These are phyloP conservation scores for Cryptococcus sp. DNA, from an alignment of 1,284 basidiomycete genomes.

Conservation along the genomic window DNA sequence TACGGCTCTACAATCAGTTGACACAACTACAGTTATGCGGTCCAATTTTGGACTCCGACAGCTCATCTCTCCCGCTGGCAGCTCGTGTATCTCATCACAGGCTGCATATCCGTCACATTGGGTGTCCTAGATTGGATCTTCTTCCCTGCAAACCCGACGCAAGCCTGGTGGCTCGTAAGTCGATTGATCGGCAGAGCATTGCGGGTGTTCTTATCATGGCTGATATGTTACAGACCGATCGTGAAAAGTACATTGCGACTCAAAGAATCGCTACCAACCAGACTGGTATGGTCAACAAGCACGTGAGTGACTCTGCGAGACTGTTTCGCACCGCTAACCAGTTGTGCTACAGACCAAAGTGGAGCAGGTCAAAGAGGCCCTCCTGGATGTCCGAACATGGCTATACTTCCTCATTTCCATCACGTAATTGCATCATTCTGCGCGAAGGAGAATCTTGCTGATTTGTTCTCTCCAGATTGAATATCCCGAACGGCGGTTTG, in stretches of 20 bases:
- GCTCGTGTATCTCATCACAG: conserved; percentile 17
- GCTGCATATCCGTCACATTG: not conserved
- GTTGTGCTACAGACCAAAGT: conserved; percentile 25
- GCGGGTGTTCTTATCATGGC: not conserved
- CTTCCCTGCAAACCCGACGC: not conserved
- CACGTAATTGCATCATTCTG: conserved; percentile 8
- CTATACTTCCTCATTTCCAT: conserved; percentile 32
- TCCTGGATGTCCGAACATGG: conserved; percentile 32
- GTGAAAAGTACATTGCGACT: not conserved
- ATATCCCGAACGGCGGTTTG: conserved; percentile 33
- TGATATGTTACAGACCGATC: not conserved
- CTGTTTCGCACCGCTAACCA: not conserved
- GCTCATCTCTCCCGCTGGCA: conserved; percentile 13
- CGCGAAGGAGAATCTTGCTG: conserved; percentile 20
- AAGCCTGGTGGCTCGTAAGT: conserved; percentile 3
- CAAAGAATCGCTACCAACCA: conserved; percentile 17
- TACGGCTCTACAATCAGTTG: not conserved
- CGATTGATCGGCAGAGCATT: conserved; percentile 1
- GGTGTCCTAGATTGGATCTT: not conserved
- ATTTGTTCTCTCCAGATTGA: conserved; percentile 19
- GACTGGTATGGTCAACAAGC: conserved; percentile 17
- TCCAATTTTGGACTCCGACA: conserved; percentile 12
- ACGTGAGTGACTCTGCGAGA: not conserved
- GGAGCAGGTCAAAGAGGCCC: conserved; percentile 35
- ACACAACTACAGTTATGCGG: not conserved